Evolutionary conservation across 1,284 basidiomycete genomes (phyloP).

Genomic region (Rhodofomes roseus): DNA sequence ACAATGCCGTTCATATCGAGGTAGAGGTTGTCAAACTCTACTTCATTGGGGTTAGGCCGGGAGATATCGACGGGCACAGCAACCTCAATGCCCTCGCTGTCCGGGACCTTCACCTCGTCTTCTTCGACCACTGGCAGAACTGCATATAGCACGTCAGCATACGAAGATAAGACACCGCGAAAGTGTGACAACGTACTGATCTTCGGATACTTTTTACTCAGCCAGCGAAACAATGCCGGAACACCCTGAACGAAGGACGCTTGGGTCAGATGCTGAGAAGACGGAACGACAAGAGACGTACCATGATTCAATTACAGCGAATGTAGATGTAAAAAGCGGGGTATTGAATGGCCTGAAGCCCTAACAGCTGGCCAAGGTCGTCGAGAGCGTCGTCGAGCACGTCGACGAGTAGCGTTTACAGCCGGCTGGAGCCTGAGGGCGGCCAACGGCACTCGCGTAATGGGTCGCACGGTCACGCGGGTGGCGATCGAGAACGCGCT

Average conservation of each 20-base stretch:
- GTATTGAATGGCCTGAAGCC: background rate
- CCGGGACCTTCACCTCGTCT: constrained; percentile 65
- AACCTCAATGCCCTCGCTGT: constrained; percentile 65
- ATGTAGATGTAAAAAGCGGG: background rate
- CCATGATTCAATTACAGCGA: background rate
- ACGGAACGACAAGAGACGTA: background rate
- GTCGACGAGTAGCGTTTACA: background rate
- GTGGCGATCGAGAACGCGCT: constrained; percentile 4
- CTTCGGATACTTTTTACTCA: constrained; percentile 96
- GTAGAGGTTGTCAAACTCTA: constrained; percentile 96
- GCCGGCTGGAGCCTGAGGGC: background rate
- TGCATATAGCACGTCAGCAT: constrained; percentile 25
- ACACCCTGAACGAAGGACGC: constrained; percentile 63
- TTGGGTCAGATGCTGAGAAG: background rate
- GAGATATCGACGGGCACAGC: constrained; percentile 83
- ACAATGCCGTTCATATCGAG: constrained; percentile 92
- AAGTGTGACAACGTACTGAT: constrained; percentile 59
- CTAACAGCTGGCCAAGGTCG: background rate
- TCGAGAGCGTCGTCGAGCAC: background rate
- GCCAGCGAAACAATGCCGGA: constrained; percentile 91
- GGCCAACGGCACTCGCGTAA: constrained; percentile 7
- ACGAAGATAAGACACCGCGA: background rate
- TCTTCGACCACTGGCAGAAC: constrained; percentile 83
- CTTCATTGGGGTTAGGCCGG: constrained; percentile 90
- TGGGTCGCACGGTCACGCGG: constrained; percentile 10